phyloP scores from a whole-genome alignment of 164 flowering plant species.

The Taxillus chinensis region DNA sequence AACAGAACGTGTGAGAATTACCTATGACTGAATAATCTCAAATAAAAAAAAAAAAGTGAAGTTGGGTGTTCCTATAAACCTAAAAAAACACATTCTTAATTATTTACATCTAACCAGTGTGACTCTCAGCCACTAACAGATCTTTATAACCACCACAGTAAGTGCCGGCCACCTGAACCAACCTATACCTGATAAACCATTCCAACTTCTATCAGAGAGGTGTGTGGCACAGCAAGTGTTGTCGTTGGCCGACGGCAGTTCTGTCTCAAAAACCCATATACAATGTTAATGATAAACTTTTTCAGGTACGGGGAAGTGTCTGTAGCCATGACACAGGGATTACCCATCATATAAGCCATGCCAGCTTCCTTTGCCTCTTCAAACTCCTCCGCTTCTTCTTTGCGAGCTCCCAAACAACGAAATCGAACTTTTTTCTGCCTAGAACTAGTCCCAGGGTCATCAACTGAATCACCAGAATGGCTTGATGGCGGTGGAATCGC shows the following conservation, averaged over 20 bases:
- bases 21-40: too few relatives aligned
- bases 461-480: conserved; percentile 5
- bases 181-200: conserved; percentile 47
- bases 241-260: conserved; percentile 46
- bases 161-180: too few relatives aligned
- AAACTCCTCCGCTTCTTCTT: conserved; percentile 31
- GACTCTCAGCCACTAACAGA: too few relatives aligned
- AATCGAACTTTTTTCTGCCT: conserved; percentile 10
- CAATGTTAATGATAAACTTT: conserved; percentile 38
- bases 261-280: conserved; percentile 44
- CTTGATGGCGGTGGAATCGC: conserved; percentile 10
- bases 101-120: too few relatives aligned
- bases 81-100: too few relatives aligned
- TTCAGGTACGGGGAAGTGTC: conserved; percentile 38
- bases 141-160: too few relatives aligned
- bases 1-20: too few relatives aligned
- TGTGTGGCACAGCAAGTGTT: conserved; percentile 39
- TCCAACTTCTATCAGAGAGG: conserved; percentile 54
- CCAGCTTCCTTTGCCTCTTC: conserved; percentile 49
- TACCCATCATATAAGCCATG: conserved; percentile 47
- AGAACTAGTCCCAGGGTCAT: conserved; percentile 12
- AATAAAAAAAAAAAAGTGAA: too few relatives aligned
- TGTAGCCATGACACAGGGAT: conserved; percentile 48
- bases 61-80: too few relatives aligned
- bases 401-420: not conserved